These are phyloP conservation scores for Naganishia randhawae DNA, from an alignment of 768 basidiomycete genomes.

Conservation along the genomic window DNA sequence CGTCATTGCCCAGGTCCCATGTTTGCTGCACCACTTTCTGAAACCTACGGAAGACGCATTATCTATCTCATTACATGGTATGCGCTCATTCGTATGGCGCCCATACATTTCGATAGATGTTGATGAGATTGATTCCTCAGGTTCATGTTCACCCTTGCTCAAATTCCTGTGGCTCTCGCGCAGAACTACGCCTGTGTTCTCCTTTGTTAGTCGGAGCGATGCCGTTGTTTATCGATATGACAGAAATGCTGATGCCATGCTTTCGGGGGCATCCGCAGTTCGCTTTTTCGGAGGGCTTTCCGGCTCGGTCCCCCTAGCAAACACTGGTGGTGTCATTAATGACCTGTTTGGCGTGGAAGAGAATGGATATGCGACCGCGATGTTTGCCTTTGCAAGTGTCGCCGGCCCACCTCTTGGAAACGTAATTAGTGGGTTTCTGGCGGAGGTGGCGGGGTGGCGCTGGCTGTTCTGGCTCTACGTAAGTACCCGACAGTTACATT, in stretches of 20 bases:
- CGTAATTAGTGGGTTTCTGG: conserved; percentile 6
- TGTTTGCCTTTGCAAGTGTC: conserved; percentile 26
- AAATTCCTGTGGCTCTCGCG: conserved; percentile 36
- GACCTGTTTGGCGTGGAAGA: conserved; percentile 39
- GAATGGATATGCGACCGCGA: conserved; percentile 29
- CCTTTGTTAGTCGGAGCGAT: conserved; percentile 24
- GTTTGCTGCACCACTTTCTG: conserved; percentile 13
- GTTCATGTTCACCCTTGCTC: conserved; percentile 35
- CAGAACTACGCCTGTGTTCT: conserved; percentile 34
- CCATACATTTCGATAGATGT: neutral
- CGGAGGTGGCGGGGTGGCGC: conserved; percentile 22
- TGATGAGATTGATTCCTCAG: neutral
- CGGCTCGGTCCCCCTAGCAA: conserved; percentile 33
- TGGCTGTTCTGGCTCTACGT: conserved; percentile 28
- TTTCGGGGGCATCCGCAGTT: neutral
- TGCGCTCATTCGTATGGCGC: neutral
- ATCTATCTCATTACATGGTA: conserved; percentile 19
- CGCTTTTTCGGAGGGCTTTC: conserved; percentile 35
- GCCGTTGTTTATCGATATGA: neutral
- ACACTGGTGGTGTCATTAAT: conserved; percentile 40
- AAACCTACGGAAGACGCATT: conserved; percentile 1
- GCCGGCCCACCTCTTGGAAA: conserved; percentile 38
- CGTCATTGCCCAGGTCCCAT: conserved; percentile 2
- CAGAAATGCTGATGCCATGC: neutral
- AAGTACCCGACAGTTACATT: too few species aligned